phyloP scores from a whole-genome alignment of 2,329 filamentous ascomycete genomes.

The Paracoccidioides lutzii region DNA sequence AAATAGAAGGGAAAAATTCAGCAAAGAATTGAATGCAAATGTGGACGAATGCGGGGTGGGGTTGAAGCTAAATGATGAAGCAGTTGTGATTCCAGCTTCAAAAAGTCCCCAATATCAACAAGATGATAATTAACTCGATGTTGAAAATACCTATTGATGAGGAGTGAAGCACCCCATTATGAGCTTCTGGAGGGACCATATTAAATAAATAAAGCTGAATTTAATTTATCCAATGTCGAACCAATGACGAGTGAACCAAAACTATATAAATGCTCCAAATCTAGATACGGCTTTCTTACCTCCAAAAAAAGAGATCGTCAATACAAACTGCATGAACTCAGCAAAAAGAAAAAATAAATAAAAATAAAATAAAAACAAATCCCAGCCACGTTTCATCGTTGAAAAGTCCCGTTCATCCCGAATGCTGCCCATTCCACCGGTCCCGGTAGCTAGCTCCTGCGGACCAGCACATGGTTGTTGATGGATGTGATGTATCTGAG shows the following conservation, averaged over 20 bases:
- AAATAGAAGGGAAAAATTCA: not conserved
- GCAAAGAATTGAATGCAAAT: not conserved
- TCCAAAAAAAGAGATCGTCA: not conserved
- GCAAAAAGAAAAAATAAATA: constrained; percentile 2
- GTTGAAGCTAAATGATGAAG: not conserved
- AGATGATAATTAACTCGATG: not conserved
- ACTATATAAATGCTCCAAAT: not conserved
- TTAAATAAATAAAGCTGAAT: not conserved
- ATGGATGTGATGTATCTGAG: not conserved
- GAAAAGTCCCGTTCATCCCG: not conserved
- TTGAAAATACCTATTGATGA: not conserved
- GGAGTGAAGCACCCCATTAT: not conserved
- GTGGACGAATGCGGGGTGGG: not conserved
- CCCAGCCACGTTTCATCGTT: constrained; percentile 3
- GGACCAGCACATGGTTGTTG: not conserved
- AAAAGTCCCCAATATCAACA: not conserved
- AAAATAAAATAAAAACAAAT: not conserved
- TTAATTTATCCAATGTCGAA: not conserved
- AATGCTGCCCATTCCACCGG: constrained; percentile 10
- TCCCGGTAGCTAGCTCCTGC: constrained; percentile 6
- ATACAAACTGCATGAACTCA: not conserved
- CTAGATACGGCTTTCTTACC: not conserved
- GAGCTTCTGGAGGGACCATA: too few relatives aligned
- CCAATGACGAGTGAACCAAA: not conserved
- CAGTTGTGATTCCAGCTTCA: not conserved